A percentile compares a stretch with the other conserved stretches of the same genome.
These are phyloP conservation scores for Pythium coloratum DNA, from an alignment of 352 stramenopile species.

Conservation along the genomic window DNA sequence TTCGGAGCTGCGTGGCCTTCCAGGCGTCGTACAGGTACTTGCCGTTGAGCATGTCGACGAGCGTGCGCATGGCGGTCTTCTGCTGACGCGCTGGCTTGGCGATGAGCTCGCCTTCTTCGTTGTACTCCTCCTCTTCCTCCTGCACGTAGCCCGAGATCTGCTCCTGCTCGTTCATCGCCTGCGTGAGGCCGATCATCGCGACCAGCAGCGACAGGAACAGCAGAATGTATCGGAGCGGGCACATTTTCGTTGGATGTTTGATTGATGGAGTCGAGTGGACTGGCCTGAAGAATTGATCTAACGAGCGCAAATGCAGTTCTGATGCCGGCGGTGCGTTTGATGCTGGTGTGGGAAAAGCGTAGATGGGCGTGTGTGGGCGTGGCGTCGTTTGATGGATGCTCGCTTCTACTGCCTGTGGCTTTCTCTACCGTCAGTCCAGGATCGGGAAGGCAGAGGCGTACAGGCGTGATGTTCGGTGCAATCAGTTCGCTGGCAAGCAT, in stretches of 20 bases:
- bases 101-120: constrained; percentile 38
- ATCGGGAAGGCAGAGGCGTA: background rate
- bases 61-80: constrained; percentile 65
- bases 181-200: constrained; percentile 79
- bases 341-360: background rate
- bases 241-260: constrained; percentile 41
- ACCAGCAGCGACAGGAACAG: constrained; percentile 82
- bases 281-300: background rate
- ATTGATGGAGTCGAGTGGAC: constrained; percentile 1
- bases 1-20: constrained; percentile 55
- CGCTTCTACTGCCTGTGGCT: background rate
- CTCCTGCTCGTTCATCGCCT: constrained; percentile 76
- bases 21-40: constrained; percentile 87
- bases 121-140: constrained; percentile 57
- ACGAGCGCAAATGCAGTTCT: constrained; percentile 6
- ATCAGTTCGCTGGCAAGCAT: constrained; percentile 9
- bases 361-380: background rate
- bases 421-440: constrained; percentile 1
- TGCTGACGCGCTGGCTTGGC: constrained; percentile 28
- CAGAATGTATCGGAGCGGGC: constrained; percentile 85
- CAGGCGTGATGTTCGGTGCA: background rate
- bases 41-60: constrained; percentile 87
- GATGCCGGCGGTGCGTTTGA: constrained; percentile 2
- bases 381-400: constrained; percentile 5
- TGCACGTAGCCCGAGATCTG: constrained; percentile 44